Base-by-base conservation (phyloP, 345 rosid species). In the Citrus sp. region DNA sequence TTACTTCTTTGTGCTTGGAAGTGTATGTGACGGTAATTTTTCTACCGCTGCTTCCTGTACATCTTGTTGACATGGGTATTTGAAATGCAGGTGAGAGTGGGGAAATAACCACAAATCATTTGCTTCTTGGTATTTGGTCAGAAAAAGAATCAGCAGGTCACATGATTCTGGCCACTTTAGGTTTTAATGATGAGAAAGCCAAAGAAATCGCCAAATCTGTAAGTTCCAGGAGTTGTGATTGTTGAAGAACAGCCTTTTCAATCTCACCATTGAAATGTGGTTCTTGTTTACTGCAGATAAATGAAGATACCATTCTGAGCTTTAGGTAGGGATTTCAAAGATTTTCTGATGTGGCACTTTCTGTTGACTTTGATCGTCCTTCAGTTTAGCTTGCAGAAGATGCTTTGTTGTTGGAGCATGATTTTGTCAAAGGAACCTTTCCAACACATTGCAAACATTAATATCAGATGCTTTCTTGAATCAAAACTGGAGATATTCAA, bases 171-270 rank as follows among this genome's bases (percentile, higher is more conserved):
- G 92, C 84, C 22, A 72, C 70, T 63, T 77, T 95, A 5, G 98
- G 99, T 27, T 93, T 95, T 67, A 86, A 86, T 18, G 94, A 95
- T 34, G 94, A 93, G 86, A 93, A 90, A 80, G 98, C 93, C n/a
- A 77, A 89, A 79, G 94, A 93, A 82, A 79, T 95, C 22, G 81
- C 76, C 13, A 80, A 90, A 90, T 87, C 85, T 9, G 94, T 95
- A 86, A 87, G 95, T 84, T 78, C 0, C 25, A 16, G 75, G 4
- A 18, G 38, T 60, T 76, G 34, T 32, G 46, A 21, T 58, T 70
- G 59, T 80, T 70, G 58, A 40, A 32, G 13, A n/a, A n/a, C 61
- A 59, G 21, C 16, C 63, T 60, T 67, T 18, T 46, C 28, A 37
- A 42, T 60, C 3, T 70, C 51, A 73, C 40, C 34, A 34, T 74